A percentile compares a stretch with the other conserved stretches of the same genome.
Evolutionary conservation across 768 basidiomycete genomes (phyloP).

Genomic region (Pleurotus tuoliensis): DNA sequence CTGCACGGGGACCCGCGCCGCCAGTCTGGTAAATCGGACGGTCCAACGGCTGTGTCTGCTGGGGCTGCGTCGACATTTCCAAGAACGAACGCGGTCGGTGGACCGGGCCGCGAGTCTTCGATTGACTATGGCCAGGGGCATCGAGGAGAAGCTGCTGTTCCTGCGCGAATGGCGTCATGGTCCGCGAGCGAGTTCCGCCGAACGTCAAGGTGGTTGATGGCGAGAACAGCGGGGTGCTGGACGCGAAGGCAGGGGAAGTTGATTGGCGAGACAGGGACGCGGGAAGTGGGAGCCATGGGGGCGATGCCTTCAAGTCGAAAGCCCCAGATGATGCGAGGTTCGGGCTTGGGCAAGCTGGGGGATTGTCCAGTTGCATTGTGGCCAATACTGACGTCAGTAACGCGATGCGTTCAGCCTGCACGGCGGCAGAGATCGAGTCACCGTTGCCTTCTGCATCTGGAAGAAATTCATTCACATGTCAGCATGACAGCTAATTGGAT

Average conservation of each 20-base stretch:
- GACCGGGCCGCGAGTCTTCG: constrained; percentile 29
- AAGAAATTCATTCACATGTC: constrained; percentile 4
- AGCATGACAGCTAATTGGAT: no score
- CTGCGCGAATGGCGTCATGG: constrained; percentile 42
- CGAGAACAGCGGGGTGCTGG: constrained; percentile 14
- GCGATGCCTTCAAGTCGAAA: no score
- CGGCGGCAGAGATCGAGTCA: constrained; percentile 80
- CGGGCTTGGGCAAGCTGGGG: neutral
- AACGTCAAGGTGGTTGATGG: constrained; percentile 8
- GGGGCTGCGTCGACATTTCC: constrained; percentile 36
- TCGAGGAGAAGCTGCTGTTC: constrained; percentile 35
- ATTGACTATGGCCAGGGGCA: constrained; percentile 14
- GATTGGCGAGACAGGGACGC: neutral
- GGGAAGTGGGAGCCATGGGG: neutral
- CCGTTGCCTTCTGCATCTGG: constrained; percentile 85
- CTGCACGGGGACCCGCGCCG: constrained; percentile 12
- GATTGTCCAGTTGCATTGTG: constrained; percentile 29
- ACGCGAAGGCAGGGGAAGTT: constrained; percentile 14
- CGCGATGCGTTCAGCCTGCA: constrained; percentile 81
- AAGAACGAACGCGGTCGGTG: constrained; percentile 52
- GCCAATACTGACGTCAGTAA: constrained; percentile 72
- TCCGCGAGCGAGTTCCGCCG: constrained; percentile 35
- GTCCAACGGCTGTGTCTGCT: constrained; percentile 22
- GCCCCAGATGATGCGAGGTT: neutral
- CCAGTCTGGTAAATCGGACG: constrained; percentile 75